Conservation (phyloP, 1,284 basidiomycete genomes). For the Tilletia setariae region DNA sequence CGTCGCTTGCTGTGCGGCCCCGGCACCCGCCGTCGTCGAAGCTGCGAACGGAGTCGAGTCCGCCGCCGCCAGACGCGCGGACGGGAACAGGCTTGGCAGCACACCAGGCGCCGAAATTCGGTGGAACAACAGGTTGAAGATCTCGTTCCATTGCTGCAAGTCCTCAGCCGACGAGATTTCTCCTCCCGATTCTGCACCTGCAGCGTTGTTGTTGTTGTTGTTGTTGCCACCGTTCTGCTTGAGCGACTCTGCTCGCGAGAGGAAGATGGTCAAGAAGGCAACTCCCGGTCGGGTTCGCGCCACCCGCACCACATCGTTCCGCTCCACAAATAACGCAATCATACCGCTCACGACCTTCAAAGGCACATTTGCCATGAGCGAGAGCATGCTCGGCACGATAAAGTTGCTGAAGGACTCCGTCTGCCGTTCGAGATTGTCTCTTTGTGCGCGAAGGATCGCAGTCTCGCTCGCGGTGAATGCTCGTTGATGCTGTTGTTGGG, state of each 20-base stretch:
- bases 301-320: conserved; percentile 71
- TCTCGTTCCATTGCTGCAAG: conserved; percentile 70
- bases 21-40: not conserved
- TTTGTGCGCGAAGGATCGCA: conserved; percentile 18
- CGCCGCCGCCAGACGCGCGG: conserved; percentile 61
- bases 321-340: conserved; percentile 76
- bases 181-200: conserved; percentile 26
- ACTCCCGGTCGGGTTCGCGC: conserved; percentile 78
- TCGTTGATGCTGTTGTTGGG: conserved; percentile 9
- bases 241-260: conserved; percentile 86
- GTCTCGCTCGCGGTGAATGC: conserved; percentile 21
- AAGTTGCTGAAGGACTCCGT: conserved; percentile 83
- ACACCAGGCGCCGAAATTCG: conserved; percentile 66
- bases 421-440: conserved; percentile 74
- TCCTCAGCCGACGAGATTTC: conserved; percentile 66
- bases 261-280: conserved; percentile 83
- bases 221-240: conserved; percentile 61
- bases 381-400: conserved; percentile 80
- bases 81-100: conserved; percentile 80
- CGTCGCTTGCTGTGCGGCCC: not conserved
- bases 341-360: conserved; percentile 82
- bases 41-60: not conserved
- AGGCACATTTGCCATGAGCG: conserved; percentile 72
- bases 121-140: conserved; percentile 77
- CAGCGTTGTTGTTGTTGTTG: conserved; percentile 54